Evolutionary conservation across 805 yeast species (phyloP).

Genomic region (Zygoascus tannicola): DNA sequence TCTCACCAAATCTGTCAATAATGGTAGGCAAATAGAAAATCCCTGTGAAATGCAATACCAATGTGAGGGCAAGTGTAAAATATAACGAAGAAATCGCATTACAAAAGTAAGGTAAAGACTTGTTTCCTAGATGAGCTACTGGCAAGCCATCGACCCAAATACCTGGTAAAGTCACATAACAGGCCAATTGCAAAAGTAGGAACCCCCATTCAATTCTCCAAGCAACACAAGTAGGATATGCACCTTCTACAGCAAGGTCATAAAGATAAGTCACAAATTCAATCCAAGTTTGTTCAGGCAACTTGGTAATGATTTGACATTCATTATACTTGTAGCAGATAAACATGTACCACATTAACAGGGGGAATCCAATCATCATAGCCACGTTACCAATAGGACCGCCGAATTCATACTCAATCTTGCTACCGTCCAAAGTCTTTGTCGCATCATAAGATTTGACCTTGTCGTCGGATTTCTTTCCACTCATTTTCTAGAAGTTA

Average conservation of each 20-base stretch:
- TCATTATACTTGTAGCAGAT: constrained; percentile 71
- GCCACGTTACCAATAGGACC: constrained; percentile 84
- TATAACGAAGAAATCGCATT: constrained; percentile 86
- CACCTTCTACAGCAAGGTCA: constrained; percentile 32
- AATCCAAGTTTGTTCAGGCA: constrained; percentile 36
- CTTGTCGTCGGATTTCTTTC: constrained; percentile 2
- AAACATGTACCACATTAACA: constrained; percentile 96
- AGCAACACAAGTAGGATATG: constrained; percentile 40
- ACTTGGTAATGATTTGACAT: constrained; percentile 67
- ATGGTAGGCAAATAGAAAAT: constrained; percentile 64
- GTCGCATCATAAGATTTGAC: constrained; percentile 15
- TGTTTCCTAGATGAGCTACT: constrained; percentile 65
- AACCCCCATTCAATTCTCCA: constrained; percentile 67
- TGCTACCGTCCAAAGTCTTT: constrained; percentile 10
- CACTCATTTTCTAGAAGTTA: background rate
- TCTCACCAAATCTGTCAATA: constrained; percentile 76
- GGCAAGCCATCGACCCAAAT: constrained; percentile 94
- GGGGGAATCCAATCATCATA: constrained; percentile 89
- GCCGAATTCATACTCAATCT: constrained; percentile 66
- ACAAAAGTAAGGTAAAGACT: constrained; percentile 85
- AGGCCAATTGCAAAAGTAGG: constrained; percentile 55
- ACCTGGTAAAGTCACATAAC: constrained; percentile 85
- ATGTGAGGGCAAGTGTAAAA: constrained; percentile 47
- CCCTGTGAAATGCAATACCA: constrained; percentile 63
- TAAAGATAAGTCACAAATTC: constrained; percentile 43